A percentile compares a stretch with the other conserved stretches of the same genome.
These are phyloP conservation scores for Fusarium mangiferae DNA, from an alignment of 2,329 filamentous ascomycete genomes.

Conservation along the genomic window DNA sequence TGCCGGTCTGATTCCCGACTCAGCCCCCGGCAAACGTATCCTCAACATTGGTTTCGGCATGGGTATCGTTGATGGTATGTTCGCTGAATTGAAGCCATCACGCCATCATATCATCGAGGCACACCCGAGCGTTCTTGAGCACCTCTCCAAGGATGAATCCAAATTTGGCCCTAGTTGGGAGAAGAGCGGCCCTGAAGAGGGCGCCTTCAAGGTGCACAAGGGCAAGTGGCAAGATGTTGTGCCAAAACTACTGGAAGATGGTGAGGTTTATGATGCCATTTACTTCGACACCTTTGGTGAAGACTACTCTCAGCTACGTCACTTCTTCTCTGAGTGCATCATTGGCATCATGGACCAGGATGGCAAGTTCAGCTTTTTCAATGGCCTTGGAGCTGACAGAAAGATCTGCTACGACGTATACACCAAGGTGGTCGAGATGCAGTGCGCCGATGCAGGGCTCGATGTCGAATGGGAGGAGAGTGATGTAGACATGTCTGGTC, in stretches of 20 bases:
- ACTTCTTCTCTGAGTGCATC: constrained; percentile 90
- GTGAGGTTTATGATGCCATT: constrained; percentile 82
- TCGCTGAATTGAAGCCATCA: constrained; percentile 73
- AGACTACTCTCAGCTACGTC: constrained; percentile 84
- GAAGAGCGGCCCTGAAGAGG: constrained; percentile 64
- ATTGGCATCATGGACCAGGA: constrained; percentile 78
- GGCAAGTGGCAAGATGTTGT: constrained; percentile 85
- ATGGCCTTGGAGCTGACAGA: constrained; percentile 91
- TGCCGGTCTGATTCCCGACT: constrained; percentile 66
- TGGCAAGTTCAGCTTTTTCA: constrained; percentile 87
- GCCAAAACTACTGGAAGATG: constrained; percentile 72
- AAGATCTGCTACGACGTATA: constrained; percentile 97
- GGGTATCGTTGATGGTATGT: constrained; percentile 85
- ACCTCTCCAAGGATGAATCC: constrained; percentile 62
- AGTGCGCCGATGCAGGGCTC: constrained; percentile 87
- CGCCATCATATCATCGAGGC: constrained; percentile 89
- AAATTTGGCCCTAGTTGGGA: constrained; percentile 68
- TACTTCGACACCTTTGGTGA: constrained; percentile 99
- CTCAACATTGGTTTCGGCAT: constrained; percentile 92
- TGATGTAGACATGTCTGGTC: constrained; percentile 71
- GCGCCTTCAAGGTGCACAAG: constrained; percentile 75
- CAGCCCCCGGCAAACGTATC: constrained; percentile 68
- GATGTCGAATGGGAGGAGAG: constrained; percentile 89
- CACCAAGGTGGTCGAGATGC: constrained; percentile 89
- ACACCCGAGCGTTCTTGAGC: constrained; percentile 78